Base-by-base conservation (phyloP, 805 yeast species). In the Yamadazyma akitaensis region DNA sequence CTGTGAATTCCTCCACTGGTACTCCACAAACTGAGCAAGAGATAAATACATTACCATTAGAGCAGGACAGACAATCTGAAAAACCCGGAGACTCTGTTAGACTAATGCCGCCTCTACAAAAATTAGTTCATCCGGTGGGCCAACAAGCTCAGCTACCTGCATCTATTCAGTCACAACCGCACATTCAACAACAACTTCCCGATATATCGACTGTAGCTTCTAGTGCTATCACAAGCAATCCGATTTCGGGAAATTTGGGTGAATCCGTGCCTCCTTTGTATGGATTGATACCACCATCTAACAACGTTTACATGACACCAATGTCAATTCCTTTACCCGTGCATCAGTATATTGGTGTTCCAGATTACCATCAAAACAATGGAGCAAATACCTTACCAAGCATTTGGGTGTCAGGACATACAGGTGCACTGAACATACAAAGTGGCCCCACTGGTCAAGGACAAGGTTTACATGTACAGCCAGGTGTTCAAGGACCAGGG, bases 31-130 rank as follows among this genome's bases (percentile, higher is more conserved):
- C 32, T 3, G 41, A 38, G 12, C 25, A 30, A 8, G 41, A 38
- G 8, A 38, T 16, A 26, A 26, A 33, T n/a, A 11, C 25, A 13
- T 31, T 26, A 38, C 33, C 41, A 11, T 28, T 28, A 13, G 32
- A 28, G 10, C 32, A 11, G 5, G 32, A 28, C n/a, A 28, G 32
- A 28, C 32, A 28, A 5, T 9, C n/a, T 28, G 32, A 28, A 28
- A 28, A 28, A 28, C 32, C 32, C 9, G n/a, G 32, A 12, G 32
- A 28, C n/a, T 5, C 5, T 28, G 32, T 41, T 14, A 34, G 44
- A 35, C n/a, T 35, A 21, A 37, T 43, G 30, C 46, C 46, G 2
- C 40, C 41, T 3, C 13, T 43, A 16, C 46, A 43, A 18, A 28
- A 28, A 28, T 28, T 28, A 26, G 30, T 11, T 8, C 30, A 26